Base-by-base conservation (phyloP, 2,329 filamentous ascomycete genomes). In the Xylaria hypoxylon region DNA sequence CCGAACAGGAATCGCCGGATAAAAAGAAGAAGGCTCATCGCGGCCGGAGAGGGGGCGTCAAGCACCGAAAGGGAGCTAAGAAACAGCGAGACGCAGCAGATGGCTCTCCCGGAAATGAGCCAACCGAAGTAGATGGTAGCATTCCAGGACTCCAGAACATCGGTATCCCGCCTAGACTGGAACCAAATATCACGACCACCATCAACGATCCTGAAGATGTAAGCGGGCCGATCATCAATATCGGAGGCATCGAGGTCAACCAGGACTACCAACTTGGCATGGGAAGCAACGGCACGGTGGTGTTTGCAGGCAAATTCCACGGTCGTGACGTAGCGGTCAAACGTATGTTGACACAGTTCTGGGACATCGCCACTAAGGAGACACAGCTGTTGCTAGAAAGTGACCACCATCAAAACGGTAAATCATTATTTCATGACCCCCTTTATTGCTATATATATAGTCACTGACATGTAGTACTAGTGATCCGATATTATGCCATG, bases 241-340 rank as follows among this genome's bases (percentile, higher is more conserved):
- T 91, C 77, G 88, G 87, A 33, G 87, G 85, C 62, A 85, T 91
- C 1, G 86, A 89, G 71, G 88, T 91, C 59, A 85, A 90, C 69
- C 85, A 86, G 50, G 85, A 89, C 51, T 82, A 86, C 72, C 86
- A 90, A 69, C 82, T 91, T 33, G 89, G 89, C 24, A 90, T 93
- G 65, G 96, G 96, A 61, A 98, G 95, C 78, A 97, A 97, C 76
- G 96, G 96, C n/a, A 99, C 96, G 0, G 89, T 96, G 59, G 96
- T 99, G 0, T 98, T 96, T 78, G 91, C 93, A 55, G 96, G 96
- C n/a, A 92, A 90, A 60, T 98, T 97, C 77, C 96, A 97, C 77
- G 94, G 94, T 26, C 90, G 94, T 57, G 91, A 94, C 50, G 95
- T 99, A 28, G 96, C 96, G 1, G 93, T 99, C 53, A 99, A 99